A percentile compares a stretch with the other conserved stretches of the same genome.
phyloP scores from a whole-genome alignment of 306 rosid species.

The Hippophae gyantsensis region DNA sequence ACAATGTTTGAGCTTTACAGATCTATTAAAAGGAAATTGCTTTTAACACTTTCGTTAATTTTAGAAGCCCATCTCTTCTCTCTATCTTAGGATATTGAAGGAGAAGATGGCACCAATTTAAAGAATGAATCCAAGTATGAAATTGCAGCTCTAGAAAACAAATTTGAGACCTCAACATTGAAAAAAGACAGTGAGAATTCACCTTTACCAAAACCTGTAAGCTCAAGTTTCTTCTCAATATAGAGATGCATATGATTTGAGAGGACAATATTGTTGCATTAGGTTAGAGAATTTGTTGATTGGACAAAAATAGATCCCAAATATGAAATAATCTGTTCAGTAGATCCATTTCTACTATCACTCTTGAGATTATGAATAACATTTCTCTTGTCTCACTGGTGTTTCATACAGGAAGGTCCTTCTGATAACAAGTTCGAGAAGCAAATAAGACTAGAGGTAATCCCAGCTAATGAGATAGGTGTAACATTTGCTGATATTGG shows the following conservation, averaged over 20 bases:
- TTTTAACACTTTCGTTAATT: too few species aligned
- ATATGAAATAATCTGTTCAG: too few species aligned
- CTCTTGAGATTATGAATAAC: too few species aligned
- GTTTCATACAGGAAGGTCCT: constrained; percentile 45
- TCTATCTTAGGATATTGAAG: constrained; percentile 44
- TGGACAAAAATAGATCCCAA: too few species aligned
- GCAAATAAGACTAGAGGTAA: constrained; percentile 67
- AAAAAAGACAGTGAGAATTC: constrained; percentile 67
- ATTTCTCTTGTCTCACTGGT: constrained; percentile 1
- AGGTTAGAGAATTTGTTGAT: not conserved
- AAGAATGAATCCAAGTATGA: constrained; percentile 46
- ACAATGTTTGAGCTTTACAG: too few species aligned
- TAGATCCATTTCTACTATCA: too few species aligned
- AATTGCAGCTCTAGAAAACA: constrained; percentile 45
- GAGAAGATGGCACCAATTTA: constrained; percentile 36
- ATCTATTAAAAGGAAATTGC: too few species aligned
- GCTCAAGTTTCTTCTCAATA: constrained; percentile 12
- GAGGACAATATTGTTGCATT: not conserved
- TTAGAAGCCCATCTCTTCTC: not conserved
- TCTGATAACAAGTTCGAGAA: constrained; percentile 78
- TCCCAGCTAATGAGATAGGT: constrained; percentile 74
- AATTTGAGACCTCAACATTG: constrained; percentile 39
- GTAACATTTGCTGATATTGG: constrained; percentile 78
- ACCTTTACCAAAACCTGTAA: constrained; percentile 49
- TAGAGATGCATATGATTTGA: not conserved